Evolutionary conservation across 2,329 filamentous ascomycete genomes (phyloP), one percentile per base, ranked within the genome.

Genomic region (Alternaria gansuensis): DNA sequence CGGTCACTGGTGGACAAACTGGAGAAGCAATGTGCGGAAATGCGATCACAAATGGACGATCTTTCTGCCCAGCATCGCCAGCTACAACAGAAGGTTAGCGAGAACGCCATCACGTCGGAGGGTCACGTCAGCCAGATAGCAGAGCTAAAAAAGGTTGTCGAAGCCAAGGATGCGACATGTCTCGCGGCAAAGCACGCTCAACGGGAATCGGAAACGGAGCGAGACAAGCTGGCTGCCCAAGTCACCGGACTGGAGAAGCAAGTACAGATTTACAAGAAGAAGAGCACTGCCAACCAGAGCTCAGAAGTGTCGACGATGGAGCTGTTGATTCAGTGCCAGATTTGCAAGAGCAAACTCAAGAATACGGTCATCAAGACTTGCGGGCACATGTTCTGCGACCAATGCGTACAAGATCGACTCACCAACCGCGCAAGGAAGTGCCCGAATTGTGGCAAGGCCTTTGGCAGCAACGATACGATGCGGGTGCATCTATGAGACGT

Each of bases 281-380:
- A 95, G 82, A 88, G 89, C 64, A 80, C 91, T 60, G 90, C 89
- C 75, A 94, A 93, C 77, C 91, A 88, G 54, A 92, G 90, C 13
- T 88, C 91, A 33, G 91, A 93, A 69, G 90, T 93, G 74, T 90
- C 94, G 74, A 90, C 92, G 83, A 84, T 97, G 71, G 87, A 94
- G 77, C 57, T 85, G 71, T 85, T 95, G 78, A 90, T 91, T 31
- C 87, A 96, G 51, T 99, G 95, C 81, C 92, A 92, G 10, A 91
- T 98, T 50, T 99, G 96, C 81, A 91, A 92, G 68, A 90, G 88
- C 72, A 92, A 94, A 67, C 93, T 97, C 82, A 98, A 98, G 79
- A 92, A 98, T 74, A 96, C 93, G 0, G 90, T 90, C 9, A 85
- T 99, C 76, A 96, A 95, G 80, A 93, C 91, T 0, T 99, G 95